Percentiles rank a stretch among this genome's conserved stretches.
phyloP scores from a whole-genome alignment of 306 rosid species.

The Pterocarpus santalinus region DNA sequence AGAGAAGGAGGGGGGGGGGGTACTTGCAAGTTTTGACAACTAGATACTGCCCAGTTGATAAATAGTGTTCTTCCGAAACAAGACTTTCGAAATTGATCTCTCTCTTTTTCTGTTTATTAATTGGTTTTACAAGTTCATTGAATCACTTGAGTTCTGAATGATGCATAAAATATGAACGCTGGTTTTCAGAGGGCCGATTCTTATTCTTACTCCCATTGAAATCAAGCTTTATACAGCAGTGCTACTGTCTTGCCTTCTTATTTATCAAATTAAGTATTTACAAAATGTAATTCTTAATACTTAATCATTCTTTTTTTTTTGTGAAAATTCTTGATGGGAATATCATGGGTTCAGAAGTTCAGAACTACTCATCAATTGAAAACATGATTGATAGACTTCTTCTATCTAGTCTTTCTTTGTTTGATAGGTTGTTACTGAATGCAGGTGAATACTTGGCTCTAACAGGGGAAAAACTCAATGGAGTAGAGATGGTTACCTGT shows the following conservation, averaged over 20 bases:
- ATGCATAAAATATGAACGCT: neutral
- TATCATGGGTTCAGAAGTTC: constrained; percentile 27
- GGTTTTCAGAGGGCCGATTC: neutral
- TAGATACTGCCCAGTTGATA: constrained; percentile 18
- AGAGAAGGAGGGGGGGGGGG: neutral
- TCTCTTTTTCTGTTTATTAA: neutral
- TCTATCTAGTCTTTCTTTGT: constrained; percentile 28
- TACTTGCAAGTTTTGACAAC: constrained; percentile 12
- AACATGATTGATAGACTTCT: constrained; percentile 7
- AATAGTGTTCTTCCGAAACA: constrained; percentile 9
- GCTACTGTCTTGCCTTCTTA: neutral
- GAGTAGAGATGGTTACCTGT: constrained; percentile 83
- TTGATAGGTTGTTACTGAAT: constrained; percentile 38
- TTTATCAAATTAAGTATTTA: neutral
- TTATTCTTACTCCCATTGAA: neutral
- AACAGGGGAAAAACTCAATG: constrained; percentile 84
- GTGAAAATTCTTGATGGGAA: constrained; percentile 22
- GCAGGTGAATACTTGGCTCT: constrained; percentile 95
- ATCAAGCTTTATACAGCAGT: constrained; percentile 7
- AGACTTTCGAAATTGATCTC: constrained; percentile 9
- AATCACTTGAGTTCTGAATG: neutral
- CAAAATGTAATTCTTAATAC: neutral
- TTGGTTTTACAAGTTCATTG: neutral
- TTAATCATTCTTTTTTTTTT: neutral
- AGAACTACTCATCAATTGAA: constrained; percentile 2